A percentile compares a stretch with the other conserved stretches of the same genome.
Conservation (phyloP, 2,329 filamentous ascomycete species). For the Talaromyces sp. region DNA sequence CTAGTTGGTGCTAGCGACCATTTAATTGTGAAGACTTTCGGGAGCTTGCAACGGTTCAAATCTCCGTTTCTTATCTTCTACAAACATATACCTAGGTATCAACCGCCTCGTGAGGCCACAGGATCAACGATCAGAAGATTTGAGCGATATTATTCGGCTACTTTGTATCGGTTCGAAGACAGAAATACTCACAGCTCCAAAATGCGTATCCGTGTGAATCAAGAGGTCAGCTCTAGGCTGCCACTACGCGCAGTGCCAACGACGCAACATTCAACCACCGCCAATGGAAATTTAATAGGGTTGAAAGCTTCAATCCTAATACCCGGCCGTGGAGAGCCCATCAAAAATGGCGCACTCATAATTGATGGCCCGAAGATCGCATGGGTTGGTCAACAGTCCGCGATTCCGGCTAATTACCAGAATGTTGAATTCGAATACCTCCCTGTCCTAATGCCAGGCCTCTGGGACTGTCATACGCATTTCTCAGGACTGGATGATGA, state of each 20-base stretch:
- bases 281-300: neutral
- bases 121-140: too few relatives aligned
- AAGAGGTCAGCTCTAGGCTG: neutral
- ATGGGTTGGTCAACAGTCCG: conserved; percentile 33
- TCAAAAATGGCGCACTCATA: conserved; percentile 37
- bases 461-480: conserved; percentile 52
- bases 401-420: conserved; percentile 31
- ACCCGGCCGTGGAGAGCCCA: conserved; percentile 44
- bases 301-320: conserved; percentile 37
- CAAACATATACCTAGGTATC: neutral
- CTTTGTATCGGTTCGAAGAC: neutral
- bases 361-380: conserved; percentile 38
- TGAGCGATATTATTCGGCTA: neutral
- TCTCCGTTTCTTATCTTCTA: neutral
- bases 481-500: conserved; percentile 35
- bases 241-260: neutral
- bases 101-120: too few relatives aligned
- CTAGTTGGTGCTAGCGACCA: neutral
- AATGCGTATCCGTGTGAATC: conserved; percentile 5
- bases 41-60: neutral
- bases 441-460: conserved; percentile 46
- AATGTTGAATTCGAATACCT: conserved; percentile 30
- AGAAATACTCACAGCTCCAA: neutral
- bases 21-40: neutral
- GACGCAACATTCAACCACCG: neutral